Evolutionary conservation across 345 rosid species (phyloP).

Genomic region (Hibiscus mutabilis): DNA sequence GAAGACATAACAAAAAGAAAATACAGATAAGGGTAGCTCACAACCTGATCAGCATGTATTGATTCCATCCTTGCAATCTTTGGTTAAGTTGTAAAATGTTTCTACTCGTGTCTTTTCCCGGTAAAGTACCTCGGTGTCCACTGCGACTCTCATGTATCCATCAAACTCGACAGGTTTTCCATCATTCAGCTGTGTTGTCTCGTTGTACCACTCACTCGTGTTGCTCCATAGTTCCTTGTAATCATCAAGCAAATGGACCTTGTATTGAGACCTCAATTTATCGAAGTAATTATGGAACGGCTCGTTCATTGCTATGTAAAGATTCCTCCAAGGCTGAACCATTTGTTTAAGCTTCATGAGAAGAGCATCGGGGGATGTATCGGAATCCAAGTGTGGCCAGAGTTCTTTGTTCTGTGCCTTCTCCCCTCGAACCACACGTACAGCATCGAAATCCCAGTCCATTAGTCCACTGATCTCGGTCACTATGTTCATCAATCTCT

Average conservation of each 20-base stretch:
- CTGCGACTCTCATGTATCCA: conserved; percentile 94
- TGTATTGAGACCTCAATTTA: conserved; percentile 79
- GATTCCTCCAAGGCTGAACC: conserved; percentile 69
- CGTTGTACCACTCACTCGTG: conserved; percentile 86
- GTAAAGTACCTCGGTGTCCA: conserved; percentile 84
- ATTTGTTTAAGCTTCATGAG: conserved; percentile 48
- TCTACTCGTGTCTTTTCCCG: conserved; percentile 76
- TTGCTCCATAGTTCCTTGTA: conserved; percentile 71
- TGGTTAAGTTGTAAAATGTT: conserved; percentile 80
- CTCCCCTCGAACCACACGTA: conserved; percentile 89
- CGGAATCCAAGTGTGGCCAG: conserved; percentile 83
- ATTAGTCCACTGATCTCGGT: conserved; percentile 69
- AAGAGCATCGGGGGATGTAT: conserved; percentile 76
- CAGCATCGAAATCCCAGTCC: conserved; percentile 97
- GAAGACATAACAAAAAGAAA: neutral
- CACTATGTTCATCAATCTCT: conserved; percentile 90
- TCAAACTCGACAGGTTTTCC: conserved; percentile 77
- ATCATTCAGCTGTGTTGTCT: conserved; percentile 54
- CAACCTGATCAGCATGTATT: conserved; percentile 66
- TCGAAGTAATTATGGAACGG: conserved; percentile 83
- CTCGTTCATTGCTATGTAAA: conserved; percentile 79
- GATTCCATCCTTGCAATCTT: conserved; percentile 89
- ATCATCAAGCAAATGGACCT: conserved; percentile 81
- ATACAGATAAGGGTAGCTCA: conserved; percentile 12
- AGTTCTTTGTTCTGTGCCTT: conserved; percentile 73